phyloP scores from a whole-genome alignment of 225 moss, liverwort and hornwort species.

The Sphagnum contortum region DNA sequence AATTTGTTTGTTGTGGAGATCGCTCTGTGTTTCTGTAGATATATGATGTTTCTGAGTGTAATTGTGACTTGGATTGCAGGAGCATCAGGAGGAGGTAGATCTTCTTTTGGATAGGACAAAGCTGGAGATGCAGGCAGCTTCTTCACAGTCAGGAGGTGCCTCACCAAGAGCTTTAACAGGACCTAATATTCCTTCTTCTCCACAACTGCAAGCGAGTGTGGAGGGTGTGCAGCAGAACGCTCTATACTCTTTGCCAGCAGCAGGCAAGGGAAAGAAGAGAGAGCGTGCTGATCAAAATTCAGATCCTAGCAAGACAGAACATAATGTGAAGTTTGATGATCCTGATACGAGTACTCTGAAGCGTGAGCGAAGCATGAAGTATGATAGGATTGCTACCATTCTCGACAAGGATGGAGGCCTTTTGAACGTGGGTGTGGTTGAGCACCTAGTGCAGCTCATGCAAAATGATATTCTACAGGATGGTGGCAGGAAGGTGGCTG shows the following conservation, averaged over 20 bases:
- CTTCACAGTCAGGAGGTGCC: constrained; percentile 82
- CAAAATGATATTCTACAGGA: constrained; percentile 77
- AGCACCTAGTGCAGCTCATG: constrained; percentile 85
- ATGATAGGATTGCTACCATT: constrained; percentile 82
- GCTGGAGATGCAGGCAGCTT: constrained; percentile 99
- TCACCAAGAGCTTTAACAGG: constrained; percentile 91
- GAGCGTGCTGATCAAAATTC: constrained; percentile 80
- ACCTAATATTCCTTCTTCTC: constrained; percentile 54
- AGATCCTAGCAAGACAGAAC: constrained; percentile 82
- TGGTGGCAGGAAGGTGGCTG: constrained; percentile 59
- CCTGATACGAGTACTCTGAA: constrained; percentile 87
- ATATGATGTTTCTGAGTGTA: too few species aligned
- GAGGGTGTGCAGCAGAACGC: constrained; percentile 65
- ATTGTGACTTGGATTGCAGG: constrained; percentile 28
- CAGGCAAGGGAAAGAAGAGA: constrained; percentile 81
- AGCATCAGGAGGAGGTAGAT: constrained; percentile 99
- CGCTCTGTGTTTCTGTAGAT: too few species aligned
- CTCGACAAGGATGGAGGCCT: constrained; percentile 93
- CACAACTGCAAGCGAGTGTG: constrained; percentile 50
- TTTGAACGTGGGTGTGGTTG: constrained; percentile 49
- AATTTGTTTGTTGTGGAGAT: too few species aligned
- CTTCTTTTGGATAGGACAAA: constrained; percentile 95
- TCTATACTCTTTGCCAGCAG: constrained; percentile 36
- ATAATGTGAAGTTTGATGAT: constrained; percentile 86
- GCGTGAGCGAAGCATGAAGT: constrained; percentile 99